phyloP scores from a whole-genome alignment of 768 basidiomycete genomes.

The Mycena galopus region DNA sequence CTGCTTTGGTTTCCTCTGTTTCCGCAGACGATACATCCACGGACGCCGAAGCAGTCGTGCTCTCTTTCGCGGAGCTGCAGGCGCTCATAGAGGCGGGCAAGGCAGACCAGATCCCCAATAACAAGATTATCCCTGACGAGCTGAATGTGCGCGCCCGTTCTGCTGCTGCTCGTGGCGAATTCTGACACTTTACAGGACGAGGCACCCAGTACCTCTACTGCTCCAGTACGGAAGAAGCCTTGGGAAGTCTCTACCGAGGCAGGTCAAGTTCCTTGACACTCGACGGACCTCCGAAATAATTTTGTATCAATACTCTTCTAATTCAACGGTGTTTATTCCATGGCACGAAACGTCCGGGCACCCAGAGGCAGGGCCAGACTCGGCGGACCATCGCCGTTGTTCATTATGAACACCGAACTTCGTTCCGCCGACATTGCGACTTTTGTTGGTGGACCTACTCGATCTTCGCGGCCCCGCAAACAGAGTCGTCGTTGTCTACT shows the following conservation, averaged over 20 bases:
- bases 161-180: not conserved
- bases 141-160: constrained; percentile 68
- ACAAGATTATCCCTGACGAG: constrained; percentile 75
- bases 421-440: too few species aligned
- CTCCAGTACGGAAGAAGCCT: constrained; percentile 27
- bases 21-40: not conserved
- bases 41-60: constrained; percentile 53
- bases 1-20: not conserved
- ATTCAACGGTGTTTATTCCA: not conserved
- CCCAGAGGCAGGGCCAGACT: too few species aligned
- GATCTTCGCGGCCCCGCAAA: too few species aligned
- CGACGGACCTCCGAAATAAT: not conserved
- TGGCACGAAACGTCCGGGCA: not conserved
- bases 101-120: constrained; percentile 83
- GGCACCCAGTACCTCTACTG: constrained; percentile 20
- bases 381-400: too few species aligned
- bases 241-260: constrained; percentile 24
- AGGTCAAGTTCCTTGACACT: constrained; percentile 5
- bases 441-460: too few species aligned
- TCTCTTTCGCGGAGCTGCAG: constrained; percentile 79
- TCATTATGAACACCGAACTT: too few species aligned
- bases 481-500: too few species aligned
- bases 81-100: constrained; percentile 78
- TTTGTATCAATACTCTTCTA: constrained; percentile 10
- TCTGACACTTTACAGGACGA: constrained; percentile 12